phyloP scores from a whole-genome alignment of 116 monocot genomes.

The Dioscorea cayenensis region DNA sequence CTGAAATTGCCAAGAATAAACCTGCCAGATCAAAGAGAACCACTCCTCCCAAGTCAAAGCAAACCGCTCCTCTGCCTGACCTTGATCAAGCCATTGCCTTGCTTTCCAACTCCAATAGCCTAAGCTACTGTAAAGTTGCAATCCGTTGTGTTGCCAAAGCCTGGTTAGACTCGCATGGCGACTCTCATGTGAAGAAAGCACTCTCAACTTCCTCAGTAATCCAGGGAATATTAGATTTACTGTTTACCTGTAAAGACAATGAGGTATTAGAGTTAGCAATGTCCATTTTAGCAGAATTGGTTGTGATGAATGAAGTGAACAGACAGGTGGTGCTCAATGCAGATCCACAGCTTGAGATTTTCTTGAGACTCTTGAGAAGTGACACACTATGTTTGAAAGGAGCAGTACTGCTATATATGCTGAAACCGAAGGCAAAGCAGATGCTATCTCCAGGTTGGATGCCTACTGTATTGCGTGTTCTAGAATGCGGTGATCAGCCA shows the following conservation, averaged over 20 bases:
- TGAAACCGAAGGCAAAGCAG: conserved; percentile 85
- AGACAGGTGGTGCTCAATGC: conserved; percentile 63
- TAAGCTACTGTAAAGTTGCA: conserved; percentile 56
- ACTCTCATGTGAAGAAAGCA: conserved; percentile 26
- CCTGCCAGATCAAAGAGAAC: conserved; percentile 16
- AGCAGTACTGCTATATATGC: conserved; percentile 47
- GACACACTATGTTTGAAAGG: conserved; percentile 53
- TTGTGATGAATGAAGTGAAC: conserved; percentile 44
- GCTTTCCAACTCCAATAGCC: conserved; percentile 62
- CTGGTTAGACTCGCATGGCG: conserved; percentile 47
- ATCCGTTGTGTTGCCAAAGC: conserved; percentile 44
- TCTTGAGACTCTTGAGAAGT: conserved; percentile 46
- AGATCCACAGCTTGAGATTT: conserved; percentile 80
- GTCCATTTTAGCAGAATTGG: conserved; percentile 58
- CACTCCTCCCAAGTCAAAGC: neutral
- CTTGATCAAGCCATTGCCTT: conserved; percentile 48
- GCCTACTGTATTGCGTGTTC: conserved; percentile 35
- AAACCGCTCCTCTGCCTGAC: conserved; percentile 17
- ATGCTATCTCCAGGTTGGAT: conserved; percentile 82
- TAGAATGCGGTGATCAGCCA: conserved; percentile 53
- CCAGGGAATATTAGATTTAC: conserved; percentile 51
- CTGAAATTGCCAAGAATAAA: conserved; percentile 29
- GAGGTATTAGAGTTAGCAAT: conserved; percentile 51
- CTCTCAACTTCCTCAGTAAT: conserved; percentile 44
- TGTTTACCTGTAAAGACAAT: conserved; percentile 64